Conservation (phyloP, 345 rosid species). For the Geranium brycei region DNA sequence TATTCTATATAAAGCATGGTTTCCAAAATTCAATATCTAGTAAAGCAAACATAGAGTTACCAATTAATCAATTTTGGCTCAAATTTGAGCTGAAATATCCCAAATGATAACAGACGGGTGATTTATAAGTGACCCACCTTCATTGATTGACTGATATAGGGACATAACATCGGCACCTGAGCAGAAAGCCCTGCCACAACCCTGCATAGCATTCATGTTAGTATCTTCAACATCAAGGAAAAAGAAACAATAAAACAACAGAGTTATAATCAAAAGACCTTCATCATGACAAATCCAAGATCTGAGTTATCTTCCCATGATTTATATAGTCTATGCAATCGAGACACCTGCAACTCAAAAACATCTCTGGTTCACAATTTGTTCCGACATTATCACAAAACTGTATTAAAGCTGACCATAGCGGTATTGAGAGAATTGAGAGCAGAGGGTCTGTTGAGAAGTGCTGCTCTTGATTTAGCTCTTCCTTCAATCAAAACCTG, state of each 20-base stretch:
- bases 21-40: no score
- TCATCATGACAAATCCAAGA: conserved; percentile 71
- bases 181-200: conserved; percentile 73
- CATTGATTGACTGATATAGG: conserved; percentile 40
- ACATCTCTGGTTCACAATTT: neutral
- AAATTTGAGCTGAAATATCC: neutral
- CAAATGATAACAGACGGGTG: neutral
- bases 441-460: conserved; percentile 58
- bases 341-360: conserved; percentile 31
- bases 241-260: neutral
- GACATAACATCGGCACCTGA: conserved; percentile 67
- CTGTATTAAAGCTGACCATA: conserved; percentile 29
- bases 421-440: conserved; percentile 65
- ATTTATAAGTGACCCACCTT: conserved; percentile 29
- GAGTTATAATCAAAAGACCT: conserved; percentile 26
- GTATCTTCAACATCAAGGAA: no score
- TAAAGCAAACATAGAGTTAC: no score
- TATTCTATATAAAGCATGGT: no score
- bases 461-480: conserved; percentile 81
- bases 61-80: no score
- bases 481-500: conserved; percentile 86
- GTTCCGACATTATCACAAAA: neutral
- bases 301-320: conserved; percentile 96
- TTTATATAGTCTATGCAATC: conserved; percentile 66
- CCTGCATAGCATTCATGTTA: conserved; percentile 34